phyloP scores from a whole-genome alignment of 2,329 filamentous ascomycete species.

The Cladosporium sp. region DNA sequence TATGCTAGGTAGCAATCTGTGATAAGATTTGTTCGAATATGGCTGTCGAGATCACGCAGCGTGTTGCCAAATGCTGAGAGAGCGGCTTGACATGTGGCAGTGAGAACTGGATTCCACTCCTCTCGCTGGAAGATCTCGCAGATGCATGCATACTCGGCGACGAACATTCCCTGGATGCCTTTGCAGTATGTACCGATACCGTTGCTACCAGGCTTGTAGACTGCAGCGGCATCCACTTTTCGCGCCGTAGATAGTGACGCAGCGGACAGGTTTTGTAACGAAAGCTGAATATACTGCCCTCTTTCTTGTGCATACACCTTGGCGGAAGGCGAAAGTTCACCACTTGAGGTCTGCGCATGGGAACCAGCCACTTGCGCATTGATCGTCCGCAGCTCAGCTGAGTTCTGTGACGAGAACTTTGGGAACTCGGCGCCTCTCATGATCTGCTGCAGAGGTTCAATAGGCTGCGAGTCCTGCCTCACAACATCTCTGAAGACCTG shows the following conservation, averaged over 20 bases:
- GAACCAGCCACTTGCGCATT: conserved; percentile 49
- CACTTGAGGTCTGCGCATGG: conserved; percentile 23
- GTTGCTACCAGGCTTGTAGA: conserved; percentile 85
- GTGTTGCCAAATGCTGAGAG: conserved; percentile 81
- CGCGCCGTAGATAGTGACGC: conserved; percentile 76
- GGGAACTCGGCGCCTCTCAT: conserved; percentile 79
- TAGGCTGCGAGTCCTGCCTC: conserved; percentile 69
- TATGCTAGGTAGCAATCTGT: conserved; percentile 95
- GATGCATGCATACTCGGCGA: conserved; percentile 87
- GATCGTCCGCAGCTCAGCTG: conserved; percentile 72
- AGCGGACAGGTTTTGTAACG: conserved; percentile 78
- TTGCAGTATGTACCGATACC: conserved; percentile 86
- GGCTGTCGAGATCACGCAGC: conserved; percentile 79
- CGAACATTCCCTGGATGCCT: conserved; percentile 80
- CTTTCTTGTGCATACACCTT: conserved; percentile 82
- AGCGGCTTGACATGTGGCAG: conserved; percentile 71
- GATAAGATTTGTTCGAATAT: conserved; percentile 78
- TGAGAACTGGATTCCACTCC: conserved; percentile 76
- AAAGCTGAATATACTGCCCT: conserved; percentile 78
- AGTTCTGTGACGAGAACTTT: conserved; percentile 68
- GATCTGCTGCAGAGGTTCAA: conserved; percentile 88
- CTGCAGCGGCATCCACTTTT: conserved; percentile 68
- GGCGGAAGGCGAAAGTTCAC: conserved; percentile 53
- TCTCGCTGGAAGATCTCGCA: conserved; percentile 80
- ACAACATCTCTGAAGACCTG: conserved; percentile 76